Percentiles rank a stretch among this genome's conserved stretches.
Evolutionary conservation across 495 filamentous ascomycete genomes (phyloP).

Genomic region (Amniculicola lignicola): DNA sequence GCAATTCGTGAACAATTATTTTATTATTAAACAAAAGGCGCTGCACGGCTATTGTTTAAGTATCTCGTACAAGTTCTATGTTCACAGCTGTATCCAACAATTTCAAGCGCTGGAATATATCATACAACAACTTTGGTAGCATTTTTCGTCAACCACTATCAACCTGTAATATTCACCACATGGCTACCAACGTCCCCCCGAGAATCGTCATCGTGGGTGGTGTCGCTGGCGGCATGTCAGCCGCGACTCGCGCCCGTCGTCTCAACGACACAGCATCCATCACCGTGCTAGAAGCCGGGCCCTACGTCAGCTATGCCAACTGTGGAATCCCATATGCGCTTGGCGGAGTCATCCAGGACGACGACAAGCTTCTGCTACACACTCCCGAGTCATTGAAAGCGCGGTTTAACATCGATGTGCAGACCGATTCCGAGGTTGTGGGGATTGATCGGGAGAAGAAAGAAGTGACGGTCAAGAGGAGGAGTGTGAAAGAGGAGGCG

Average conservation of each 20-base stretch:
- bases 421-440: slow-evolving; percentile 30
- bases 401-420: slow-evolving; percentile 36
- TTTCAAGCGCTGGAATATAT: no score
- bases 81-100: no score
- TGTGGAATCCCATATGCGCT: slow-evolving; percentile 43
- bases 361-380: slow-evolving; percentile 33
- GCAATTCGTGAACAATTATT: no score
- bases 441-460: slow-evolving; percentile 13
- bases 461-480: not conserved
- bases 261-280: slow-evolving; percentile 37
- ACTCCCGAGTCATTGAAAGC: slow-evolving; percentile 31
- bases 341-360: slow-evolving; percentile 32
- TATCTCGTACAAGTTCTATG: no score
- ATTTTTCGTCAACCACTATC: no score
- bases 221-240: slow-evolving; percentile 41
- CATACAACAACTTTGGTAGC: no score
- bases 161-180: no score
- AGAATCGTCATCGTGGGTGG: slow-evolving; percentile 35
- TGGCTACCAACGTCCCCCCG: not conserved
- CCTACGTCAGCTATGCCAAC: slow-evolving; percentile 40
- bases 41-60: no score
- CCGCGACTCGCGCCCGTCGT: slow-evolving; percentile 37
- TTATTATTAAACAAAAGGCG: no score
- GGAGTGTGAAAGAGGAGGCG: slow-evolving; percentile 5
- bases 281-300: slow-evolving; percentile 41